Evolutionary conservation across 2,329 filamentous ascomycete genomes (phyloP), one percentile per base, ranked within the genome.

Genomic region (Shiraia bambusicola): DNA sequence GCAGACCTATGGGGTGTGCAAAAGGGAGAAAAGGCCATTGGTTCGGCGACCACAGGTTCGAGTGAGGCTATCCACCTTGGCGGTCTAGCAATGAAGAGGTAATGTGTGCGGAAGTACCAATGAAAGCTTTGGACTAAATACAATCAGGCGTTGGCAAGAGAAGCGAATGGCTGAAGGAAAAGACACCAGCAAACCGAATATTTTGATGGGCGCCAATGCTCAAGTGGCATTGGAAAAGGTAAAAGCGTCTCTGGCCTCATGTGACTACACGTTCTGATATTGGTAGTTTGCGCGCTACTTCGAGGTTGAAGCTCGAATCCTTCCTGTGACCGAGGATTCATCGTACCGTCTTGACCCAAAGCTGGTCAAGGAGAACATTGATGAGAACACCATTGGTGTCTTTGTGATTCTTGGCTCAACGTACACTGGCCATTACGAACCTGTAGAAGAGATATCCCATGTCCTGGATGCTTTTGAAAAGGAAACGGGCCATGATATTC

Each of bases 321-420:
- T 83, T 34, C 82, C 79, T 13, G 84, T 85, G 9, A 82, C 75
- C 37, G 73, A 77, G 50, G 76, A 80, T 59, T 83, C 80, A 42
- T 72, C 76, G 6, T 84, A 75, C 58, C 71, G 82, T 24, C 72
- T 88, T 6, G 83, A 88, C 51, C 80, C 84, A 0, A 73, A 80
- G 3, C 66, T 82, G 17, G 81, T 87, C 1, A 80, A 77, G 56
- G 63, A 87, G 54, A 84, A 84, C 49, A 76, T 88, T 25, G 84
- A 88, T 47, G 84, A 88, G 66, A 88, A 88, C 52, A 88, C 85
- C 0, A 87, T 88, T 52, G 85, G 85, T n/a, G 72, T 88, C 0
- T 88, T 86, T 56, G 81, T 85, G 0, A 88, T 88, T 38, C 58
- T 88, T 4, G 84, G 85, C 3, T 83, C 77, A 36, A 88, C 85